Evolutionary conservation across 306 rosid genomes (phyloP).

Genomic region (Malus fusca): DNA sequence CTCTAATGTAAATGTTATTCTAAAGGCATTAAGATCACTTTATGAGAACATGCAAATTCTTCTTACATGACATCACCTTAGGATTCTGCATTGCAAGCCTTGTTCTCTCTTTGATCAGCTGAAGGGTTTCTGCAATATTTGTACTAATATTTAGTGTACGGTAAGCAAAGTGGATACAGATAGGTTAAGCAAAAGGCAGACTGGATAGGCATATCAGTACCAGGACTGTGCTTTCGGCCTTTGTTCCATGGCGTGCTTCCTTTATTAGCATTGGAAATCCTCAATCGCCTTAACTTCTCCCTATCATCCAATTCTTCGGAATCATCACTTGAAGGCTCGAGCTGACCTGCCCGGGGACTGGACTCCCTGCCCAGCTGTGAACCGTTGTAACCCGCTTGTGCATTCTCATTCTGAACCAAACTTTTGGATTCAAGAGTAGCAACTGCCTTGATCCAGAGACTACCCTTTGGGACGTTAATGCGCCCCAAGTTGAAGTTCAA

Average conservation of each 20-base stretch:
- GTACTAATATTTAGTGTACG: conserved; percentile 2
- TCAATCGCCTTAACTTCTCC: conserved; percentile 67
- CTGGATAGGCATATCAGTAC: conserved; percentile 21
- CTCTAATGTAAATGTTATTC: background rate
- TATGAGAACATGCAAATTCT: conserved; percentile 35
- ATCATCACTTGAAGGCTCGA: conserved; percentile 22
- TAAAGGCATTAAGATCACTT: conserved; percentile 13
- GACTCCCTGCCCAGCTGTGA: conserved; percentile 21
- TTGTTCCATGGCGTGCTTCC: conserved; percentile 92
- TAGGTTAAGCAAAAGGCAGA: background rate
- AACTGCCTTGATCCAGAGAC: conserved; percentile 50
- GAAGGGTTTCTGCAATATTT: conserved; percentile 65
- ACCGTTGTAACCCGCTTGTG: conserved; percentile 17
- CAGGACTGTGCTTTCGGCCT: conserved; percentile 86
- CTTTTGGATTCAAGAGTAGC: conserved; percentile 59
- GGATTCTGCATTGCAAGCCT: conserved; percentile 96
- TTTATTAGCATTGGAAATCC: conserved; percentile 89
- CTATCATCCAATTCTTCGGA: conserved; percentile 37
- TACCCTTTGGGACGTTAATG: conserved; percentile 20
- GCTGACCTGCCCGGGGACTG: conserved; percentile 7
- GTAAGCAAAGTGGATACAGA: background rate
- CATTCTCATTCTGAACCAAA: conserved; percentile 23
- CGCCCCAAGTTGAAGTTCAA: conserved; percentile 20
- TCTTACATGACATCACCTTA: conserved; percentile 99
- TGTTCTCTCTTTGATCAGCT: conserved; percentile 80